phyloP scores from a whole-genome alignment of 441 rosid species.

The Pelargonium cotyledonis region DNA sequence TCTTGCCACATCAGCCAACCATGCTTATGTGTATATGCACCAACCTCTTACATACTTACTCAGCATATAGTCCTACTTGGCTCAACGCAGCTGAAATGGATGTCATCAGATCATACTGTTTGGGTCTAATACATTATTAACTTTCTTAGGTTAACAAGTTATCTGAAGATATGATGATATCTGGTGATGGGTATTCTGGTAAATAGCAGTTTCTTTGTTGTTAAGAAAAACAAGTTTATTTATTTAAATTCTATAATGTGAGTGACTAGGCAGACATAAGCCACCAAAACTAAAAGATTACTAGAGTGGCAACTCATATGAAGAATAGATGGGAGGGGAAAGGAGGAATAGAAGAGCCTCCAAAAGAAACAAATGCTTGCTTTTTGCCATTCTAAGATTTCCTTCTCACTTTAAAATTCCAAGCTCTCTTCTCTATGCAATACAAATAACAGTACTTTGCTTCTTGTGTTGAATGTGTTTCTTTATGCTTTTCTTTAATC shows the following conservation, averaged over 20 bases:
- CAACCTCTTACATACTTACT: background rate
- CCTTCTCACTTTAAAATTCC: slow-evolving; percentile 53
- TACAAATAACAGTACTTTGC: slow-evolving; percentile 38
- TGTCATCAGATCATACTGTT: slow-evolving; percentile 12
- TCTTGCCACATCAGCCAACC: slow-evolving; percentile 32
- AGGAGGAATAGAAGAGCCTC: slow-evolving; percentile 29
- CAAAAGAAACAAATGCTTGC: slow-evolving; percentile 57
- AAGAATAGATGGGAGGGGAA: slow-evolving; percentile 36
- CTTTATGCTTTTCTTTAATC: slow-evolving; percentile 41
- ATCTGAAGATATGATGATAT: slow-evolving; percentile 12
- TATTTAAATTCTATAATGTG: slow-evolving; percentile 19
- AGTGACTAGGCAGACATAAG: slow-evolving; percentile 18
- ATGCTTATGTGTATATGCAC: slow-evolving; percentile 30
- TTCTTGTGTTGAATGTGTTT: slow-evolving; percentile 49
- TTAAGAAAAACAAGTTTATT: slow-evolving; percentile 48
- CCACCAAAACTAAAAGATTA: slow-evolving; percentile 4
- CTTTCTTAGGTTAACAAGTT: slow-evolving; percentile 15
- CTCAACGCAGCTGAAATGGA: slow-evolving; percentile 7
- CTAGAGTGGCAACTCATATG: slow-evolving; percentile 20
- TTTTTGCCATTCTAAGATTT: slow-evolving; percentile 55
- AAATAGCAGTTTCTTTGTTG: slow-evolving; percentile 58
- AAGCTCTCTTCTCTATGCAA: slow-evolving; percentile 62
- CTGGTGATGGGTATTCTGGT: slow-evolving; percentile 24
- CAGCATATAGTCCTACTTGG: background rate
- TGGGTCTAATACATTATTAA: slow-evolving; percentile 12